A percentile compares a stretch with the other conserved stretches of the same genome.
These are phyloP conservation scores for Melastoma candidum DNA, from an alignment of 441 rosid genomes.

Conservation along the genomic window DNA sequence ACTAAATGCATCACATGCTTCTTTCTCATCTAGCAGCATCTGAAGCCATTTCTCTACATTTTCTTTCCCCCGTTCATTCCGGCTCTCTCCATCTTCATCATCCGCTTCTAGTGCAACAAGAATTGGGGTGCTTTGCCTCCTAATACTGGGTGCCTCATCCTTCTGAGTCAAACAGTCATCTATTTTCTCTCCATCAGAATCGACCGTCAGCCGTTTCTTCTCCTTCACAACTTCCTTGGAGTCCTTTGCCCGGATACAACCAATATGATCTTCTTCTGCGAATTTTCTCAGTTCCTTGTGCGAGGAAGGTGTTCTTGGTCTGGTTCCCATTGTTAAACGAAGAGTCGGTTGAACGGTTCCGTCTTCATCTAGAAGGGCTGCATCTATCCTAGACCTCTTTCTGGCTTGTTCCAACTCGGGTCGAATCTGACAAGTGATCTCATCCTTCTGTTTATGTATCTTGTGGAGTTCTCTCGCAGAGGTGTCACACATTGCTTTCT, in stretches of 20 bases:
- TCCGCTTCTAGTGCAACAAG: conserved; percentile 26
- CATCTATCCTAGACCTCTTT: conserved; percentile 63
- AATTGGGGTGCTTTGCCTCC: conserved; percentile 22
- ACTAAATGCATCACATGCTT: conserved; percentile 34
- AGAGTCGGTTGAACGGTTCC: conserved; percentile 34
- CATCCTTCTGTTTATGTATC: conserved; percentile 72
- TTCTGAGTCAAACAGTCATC: conserved; percentile 29
- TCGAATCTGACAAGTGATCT: conserved; percentile 60
- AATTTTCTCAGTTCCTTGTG: conserved; percentile 61
- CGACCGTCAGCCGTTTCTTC: conserved; percentile 23
- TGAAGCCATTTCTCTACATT: conserved; percentile 90
- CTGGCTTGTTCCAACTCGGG: conserved; percentile 70
- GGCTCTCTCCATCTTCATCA: conserved; percentile 66
- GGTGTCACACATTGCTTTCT: conserved; percentile 75
- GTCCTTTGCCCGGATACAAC: conserved; percentile 31
- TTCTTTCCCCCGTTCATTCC: conserved; percentile 72
- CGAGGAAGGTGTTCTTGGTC: conserved; percentile 26
- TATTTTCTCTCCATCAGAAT: conserved; percentile 14
- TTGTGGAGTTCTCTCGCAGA: conserved; percentile 79
- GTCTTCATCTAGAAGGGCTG: conserved; percentile 30
- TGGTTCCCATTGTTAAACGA: conserved; percentile 50
- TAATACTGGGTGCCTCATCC: conserved; percentile 25
- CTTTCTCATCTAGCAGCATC: conserved; percentile 61
- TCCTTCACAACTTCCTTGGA: conserved; percentile 31
- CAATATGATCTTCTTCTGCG: conserved; percentile 61